These are phyloP conservation scores for Colletotrichum sp. DNA, from an alignment of 2,329 filamentous ascomycete species.

Conservation along the genomic window DNA sequence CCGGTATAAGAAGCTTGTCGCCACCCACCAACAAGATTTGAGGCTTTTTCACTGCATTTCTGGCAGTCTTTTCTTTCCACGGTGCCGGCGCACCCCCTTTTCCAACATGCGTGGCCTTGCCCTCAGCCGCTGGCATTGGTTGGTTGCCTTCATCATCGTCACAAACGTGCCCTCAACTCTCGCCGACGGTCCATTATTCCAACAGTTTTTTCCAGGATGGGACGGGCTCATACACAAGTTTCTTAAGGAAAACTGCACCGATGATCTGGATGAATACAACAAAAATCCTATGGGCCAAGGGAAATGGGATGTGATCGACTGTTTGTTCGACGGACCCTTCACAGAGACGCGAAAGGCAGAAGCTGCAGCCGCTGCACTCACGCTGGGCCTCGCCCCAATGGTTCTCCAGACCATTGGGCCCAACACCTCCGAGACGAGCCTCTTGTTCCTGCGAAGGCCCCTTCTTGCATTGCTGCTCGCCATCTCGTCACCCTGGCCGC, in stretches of 20 bases:
- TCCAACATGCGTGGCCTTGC: background rate
- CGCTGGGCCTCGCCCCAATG: rapidly evolving
- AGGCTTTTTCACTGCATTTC: background rate
- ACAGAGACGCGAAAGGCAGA: background rate
- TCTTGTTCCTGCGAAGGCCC: background rate
- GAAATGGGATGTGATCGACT: background rate
- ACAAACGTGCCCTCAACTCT: background rate
- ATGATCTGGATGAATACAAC: rapidly evolving
- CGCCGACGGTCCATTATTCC: background rate
- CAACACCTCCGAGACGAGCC: background rate
- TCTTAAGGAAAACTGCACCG: background rate
- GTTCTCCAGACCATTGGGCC: background rate
- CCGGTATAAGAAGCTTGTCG: background rate
- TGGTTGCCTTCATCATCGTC: background rate
- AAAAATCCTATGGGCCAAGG: background rate
- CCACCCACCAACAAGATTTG: background rate
- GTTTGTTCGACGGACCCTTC: background rate
- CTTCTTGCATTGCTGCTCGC: background rate
- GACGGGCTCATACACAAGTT: background rate
- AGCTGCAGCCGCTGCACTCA: background rate
- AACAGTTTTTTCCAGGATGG: background rate
- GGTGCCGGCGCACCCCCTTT: background rate
- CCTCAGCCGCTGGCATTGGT: background rate
- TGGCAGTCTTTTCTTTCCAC: background rate
- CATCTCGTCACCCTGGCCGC: background rate